Evolutionary conservation across 331 rosid genomes (phyloP), one percentile per base, ranked within the genome.

Genomic region (Pyracantha coccinea): DNA sequence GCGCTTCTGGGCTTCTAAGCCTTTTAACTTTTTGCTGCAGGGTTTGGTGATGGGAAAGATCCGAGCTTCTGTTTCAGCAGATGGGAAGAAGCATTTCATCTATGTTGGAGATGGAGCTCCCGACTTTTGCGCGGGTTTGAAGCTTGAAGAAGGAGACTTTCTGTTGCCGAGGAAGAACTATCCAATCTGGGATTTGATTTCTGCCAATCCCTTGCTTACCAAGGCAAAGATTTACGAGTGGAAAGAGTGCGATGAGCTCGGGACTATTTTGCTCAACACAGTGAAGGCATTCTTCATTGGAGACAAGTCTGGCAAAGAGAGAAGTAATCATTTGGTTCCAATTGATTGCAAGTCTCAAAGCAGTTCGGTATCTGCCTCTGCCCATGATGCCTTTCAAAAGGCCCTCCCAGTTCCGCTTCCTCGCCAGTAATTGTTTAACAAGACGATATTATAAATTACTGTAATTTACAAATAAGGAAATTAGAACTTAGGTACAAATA

Each of bases 151-250:
- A 35, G 83, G 72, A 35, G 89, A 89, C 15, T 74, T 81, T 32
- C 69, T 89, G 84, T 81, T 92, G 91, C 93, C 97, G 38, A 88
- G 97, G 84, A 89, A 81, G 86, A 78, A 84, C 68, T 89, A 83
- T 33, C 93, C 96, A 0, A 44, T 84, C 8, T 86, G 89, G 91
- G 88, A 86, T 5, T 75, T 89, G 63, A 86, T 92, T n/a, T 71
- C 84, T 75, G 69, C 75, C 67, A 85, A 86, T 75, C 88, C 88
- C 41, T 66, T 8, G 70, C 83, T 86, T 66, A 2, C 85, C 47
- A 88, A 86, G 80, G 88, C 93, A 65, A 82, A 79, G 74, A 86
- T 89, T 70, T 83, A 82, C 69, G 90, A 79, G 9, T 86, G 93
- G 93, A 62, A 55, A 67, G 84, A 88, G 33, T 89, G 93, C 66